phyloP scores from a whole-genome alignment of 345 rosid species.

The Mangifera indica region DNA sequence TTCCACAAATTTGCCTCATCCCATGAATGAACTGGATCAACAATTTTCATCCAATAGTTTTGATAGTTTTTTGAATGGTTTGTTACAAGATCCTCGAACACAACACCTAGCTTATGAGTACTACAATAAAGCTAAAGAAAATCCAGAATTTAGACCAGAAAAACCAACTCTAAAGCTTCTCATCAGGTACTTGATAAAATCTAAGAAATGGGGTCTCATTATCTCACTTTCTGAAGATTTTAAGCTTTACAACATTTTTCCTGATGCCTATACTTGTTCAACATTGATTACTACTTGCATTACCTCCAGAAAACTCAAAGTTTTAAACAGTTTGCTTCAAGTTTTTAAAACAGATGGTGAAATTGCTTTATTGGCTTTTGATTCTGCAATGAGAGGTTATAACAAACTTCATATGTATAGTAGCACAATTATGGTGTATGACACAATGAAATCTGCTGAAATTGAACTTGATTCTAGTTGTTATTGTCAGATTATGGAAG shows the following conservation, averaged over 20 bases:
- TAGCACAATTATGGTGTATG: conserved; percentile 48
- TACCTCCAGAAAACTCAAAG: conserved; percentile 53
- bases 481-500: conserved; percentile 69
- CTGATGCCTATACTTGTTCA: conserved; percentile 56
- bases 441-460: conserved; percentile 44
- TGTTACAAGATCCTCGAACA: conserved; percentile 43
- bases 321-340: conserved; percentile 47
- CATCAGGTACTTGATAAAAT: conserved; percentile 51
- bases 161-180: conserved; percentile 46
- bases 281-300: conserved; percentile 51
- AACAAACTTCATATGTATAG: conserved; percentile 83
- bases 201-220: conserved; percentile 63
- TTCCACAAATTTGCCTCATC: conserved; percentile 27
- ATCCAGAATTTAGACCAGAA: conserved; percentile 48
- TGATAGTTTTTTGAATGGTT: conserved; percentile 42
- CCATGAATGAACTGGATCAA: not conserved
- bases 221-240: conserved; percentile 53
- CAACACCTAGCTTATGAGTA: conserved; percentile 46
- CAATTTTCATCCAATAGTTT: conserved; percentile 27
- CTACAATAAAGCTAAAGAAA: conserved; percentile 60
- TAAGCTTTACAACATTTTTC: conserved; percentile 48
- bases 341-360: conserved; percentile 39
- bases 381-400: conserved; percentile 70
- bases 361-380: conserved; percentile 47
- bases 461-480: conserved; percentile 49